phyloP scores from a whole-genome alignment of 106 monocot genomes.

The Acorus calamus region DNA sequence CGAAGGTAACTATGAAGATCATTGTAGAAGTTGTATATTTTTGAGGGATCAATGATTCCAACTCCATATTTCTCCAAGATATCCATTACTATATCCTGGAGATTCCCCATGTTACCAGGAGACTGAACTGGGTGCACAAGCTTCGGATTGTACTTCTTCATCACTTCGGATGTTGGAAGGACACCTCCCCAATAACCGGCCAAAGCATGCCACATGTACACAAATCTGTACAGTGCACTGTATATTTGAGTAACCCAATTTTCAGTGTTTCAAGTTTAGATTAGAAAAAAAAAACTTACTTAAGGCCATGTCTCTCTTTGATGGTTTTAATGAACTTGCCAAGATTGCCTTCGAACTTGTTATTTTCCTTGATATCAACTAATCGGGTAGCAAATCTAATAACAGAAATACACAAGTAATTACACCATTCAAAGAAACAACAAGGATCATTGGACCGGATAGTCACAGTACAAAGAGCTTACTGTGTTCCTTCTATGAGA shows the following conservation, averaged over 20 bases:
- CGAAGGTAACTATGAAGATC: slow-evolving; percentile 31
- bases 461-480: background rate
- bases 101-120: slow-evolving; percentile 18
- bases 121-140: slow-evolving; percentile 22
- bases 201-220: slow-evolving; percentile 38
- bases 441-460: background rate
- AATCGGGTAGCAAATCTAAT: slow-evolving; percentile 23
- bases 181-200: slow-evolving; percentile 38
- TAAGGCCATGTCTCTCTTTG: slow-evolving; percentile 16
- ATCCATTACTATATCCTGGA: slow-evolving; percentile 19
- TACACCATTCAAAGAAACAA: background rate
- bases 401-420: background rate
- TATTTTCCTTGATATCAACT: slow-evolving; percentile 22
- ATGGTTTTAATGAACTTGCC: slow-evolving; percentile 14
- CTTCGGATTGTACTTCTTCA: slow-evolving; percentile 33
- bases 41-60: slow-evolving; percentile 22
- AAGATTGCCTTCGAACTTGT: slow-evolving; percentile 19
- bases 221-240: slow-evolving; percentile 6
- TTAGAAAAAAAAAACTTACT: background rate
- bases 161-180: slow-evolving; percentile 17
- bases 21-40: slow-evolving; percentile 23
- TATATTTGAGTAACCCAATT: background rate
- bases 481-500: slow-evolving; percentile 25
- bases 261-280: no score
- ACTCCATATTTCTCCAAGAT: slow-evolving; percentile 30